Percentiles rank a stretch among this genome's conserved stretches.
Evolutionary conservation across 768 basidiomycete genomes (phyloP).

Genomic region (Hygrophoropsis aurantiaca): DNA sequence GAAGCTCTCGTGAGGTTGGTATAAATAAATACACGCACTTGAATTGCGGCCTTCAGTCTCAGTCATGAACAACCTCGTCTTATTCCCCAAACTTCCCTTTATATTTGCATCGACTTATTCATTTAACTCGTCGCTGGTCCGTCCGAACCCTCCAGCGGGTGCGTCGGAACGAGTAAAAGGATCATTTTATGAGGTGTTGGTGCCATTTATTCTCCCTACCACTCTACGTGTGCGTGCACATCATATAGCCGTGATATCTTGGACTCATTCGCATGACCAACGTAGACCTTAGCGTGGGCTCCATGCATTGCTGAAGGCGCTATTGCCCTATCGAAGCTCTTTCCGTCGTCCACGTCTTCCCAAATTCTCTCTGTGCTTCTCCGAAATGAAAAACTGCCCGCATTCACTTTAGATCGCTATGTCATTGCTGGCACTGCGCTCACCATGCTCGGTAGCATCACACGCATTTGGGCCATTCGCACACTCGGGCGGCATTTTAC

Average conservation of each 20-base stretch:
- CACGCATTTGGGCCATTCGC: slow-evolving; percentile 38
- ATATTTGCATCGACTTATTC: slow-evolving; percentile 26
- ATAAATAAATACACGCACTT: too few relatives aligned
- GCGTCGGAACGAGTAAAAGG: slow-evolving; percentile 17
- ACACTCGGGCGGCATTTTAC: slow-evolving; percentile 35
- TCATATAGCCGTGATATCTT: neutral
- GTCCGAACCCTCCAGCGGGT: slow-evolving; percentile 18
- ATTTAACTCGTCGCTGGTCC: slow-evolving; percentile 24
- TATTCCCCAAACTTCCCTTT: slow-evolving; percentile 20
- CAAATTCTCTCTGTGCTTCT: slow-evolving; percentile 17
- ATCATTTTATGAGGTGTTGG: slow-evolving; percentile 21
- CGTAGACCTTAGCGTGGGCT: slow-evolving; percentile 24
- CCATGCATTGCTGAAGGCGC: slow-evolving; percentile 27
- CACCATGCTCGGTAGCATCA: slow-evolving; percentile 25
- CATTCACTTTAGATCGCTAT: slow-evolving; percentile 18
- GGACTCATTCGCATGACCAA: slow-evolving; percentile 1
- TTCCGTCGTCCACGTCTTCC: slow-evolving; percentile 19
- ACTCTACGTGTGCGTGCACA: slow-evolving; percentile 21
- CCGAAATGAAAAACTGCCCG: slow-evolving; percentile 17
- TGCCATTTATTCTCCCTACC: slow-evolving; percentile 17
- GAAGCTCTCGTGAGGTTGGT: neutral
- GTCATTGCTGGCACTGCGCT: slow-evolving; percentile 30
- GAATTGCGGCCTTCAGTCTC: too few relatives aligned
- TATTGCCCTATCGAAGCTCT: slow-evolving; percentile 17
- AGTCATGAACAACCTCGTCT: too few relatives aligned